Evolutionary conservation across 2,329 filamentous ascomycete species (phyloP), one percentile per base, ranked within the genome.

Genomic region (Lecanicillium sp.): DNA sequence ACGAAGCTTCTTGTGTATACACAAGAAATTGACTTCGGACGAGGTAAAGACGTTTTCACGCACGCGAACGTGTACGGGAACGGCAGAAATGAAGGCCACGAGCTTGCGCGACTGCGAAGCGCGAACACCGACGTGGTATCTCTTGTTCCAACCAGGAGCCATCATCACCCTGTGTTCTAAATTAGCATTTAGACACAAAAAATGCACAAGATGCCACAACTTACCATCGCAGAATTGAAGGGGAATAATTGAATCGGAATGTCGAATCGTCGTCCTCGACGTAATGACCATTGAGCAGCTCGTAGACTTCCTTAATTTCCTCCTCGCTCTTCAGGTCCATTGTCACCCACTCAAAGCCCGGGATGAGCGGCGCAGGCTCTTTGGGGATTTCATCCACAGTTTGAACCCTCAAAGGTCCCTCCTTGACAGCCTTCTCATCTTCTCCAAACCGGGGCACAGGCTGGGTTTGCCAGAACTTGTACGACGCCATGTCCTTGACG

Each of bases 401-500:
- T 52, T 90, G 84, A 14, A 80, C 66, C 63, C 82, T 84, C 57
- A 98, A 85, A 0, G 89, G 87, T 0, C 92, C 92, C 52, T 96
- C 89, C 46, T 79, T 69, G 35, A 79, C 63, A 37, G 73, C 65
- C 34, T 69, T 63, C 12, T 54, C 51, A 43, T 69, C 61, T 58
- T 80, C 68, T 52, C 75, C 81, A 55, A 96, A 95, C 54, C 81
- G 82, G 36, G 85, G 85, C 43, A 98, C 92, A 1, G 92, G 92
- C 62, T 98, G 92, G 33, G 92, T 98, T 60, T 87, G 81, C 92
- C 92, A 98, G 68, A 98, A 98, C 64, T 94, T 95, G 73, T 96
- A 95, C 42, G 82, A 85, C 6, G 83, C 88, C 87, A 95, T 95
- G 56, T 95, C 89, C 68, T 95, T 95, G 51, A 79, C 81, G 54